Base-by-base conservation (phyloP, 192 early-diverging fungal genomes). In the Rhizophagus prolifer region DNA sequence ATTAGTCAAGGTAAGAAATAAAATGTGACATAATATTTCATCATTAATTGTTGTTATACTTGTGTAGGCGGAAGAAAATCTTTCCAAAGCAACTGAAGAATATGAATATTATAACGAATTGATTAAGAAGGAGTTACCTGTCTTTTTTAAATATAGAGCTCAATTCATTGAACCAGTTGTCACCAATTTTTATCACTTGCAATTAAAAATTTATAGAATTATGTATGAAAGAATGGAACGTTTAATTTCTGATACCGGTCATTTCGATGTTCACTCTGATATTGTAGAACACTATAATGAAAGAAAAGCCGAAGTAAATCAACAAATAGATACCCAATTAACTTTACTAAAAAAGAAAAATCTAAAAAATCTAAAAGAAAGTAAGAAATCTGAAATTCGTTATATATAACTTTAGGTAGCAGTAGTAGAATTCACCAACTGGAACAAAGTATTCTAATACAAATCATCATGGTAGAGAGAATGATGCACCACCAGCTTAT, bases 121-220 rank as follows among this genome's bases (percentile, higher is more conserved):
- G 76, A 78, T 97, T 69, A 95, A 94, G 71, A 81, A 86, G 12
- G 88, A 98, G 75, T 84, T 99, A n/a, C 91, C 93, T 38, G 72
- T 85, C 25, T 92, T 98, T 76, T 88, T 99, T 67, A 87, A 86
- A 21, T 84, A 94, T 76, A 81, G 90, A 44, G 79, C 86, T 36
- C 82, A 89, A 66, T 93, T 98, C 77, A 93, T 97, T 46, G 95
- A 97, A 28, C 95, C 95, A 9, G 92, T 95, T 70, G 93, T 97
- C 80, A 82, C 92, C 70, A 87, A 90, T 41, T 90, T 98, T 71
- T 99, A 93, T 82, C 86, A 87, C 81, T 84, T 95, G 70, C 95
- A 99, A 82, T 82, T 90, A 64, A 88, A 88, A 34, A 92, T 97
- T 65, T 93, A 92, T 85, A 82, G 84, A 16, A 85, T 89, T 69